phyloP scores from a whole-genome alignment of 257 asterid genomes.

The Gentiana straminea region DNA sequence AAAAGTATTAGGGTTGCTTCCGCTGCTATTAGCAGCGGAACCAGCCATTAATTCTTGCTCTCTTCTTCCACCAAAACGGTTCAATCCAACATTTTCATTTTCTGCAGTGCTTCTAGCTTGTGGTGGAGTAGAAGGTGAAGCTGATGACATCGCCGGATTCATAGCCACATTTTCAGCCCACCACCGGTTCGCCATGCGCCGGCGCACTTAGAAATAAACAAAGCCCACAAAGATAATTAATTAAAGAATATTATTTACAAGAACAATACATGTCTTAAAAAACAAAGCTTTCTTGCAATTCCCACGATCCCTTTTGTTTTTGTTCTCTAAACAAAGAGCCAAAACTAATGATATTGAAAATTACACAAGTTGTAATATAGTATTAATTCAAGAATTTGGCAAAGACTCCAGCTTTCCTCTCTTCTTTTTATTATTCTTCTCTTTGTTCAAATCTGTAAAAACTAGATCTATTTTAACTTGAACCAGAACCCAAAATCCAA shows the following conservation, averaged over 20 bases:
- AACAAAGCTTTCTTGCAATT: not conserved
- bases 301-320: not conserved
- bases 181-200: slow-evolving; percentile 61
- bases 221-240: slow-evolving; percentile 1
- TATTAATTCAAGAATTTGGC: not conserved
- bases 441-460: slow-evolving; percentile 6
- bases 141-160: slow-evolving; percentile 36
- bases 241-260: not conserved
- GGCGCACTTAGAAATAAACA: slow-evolving; percentile 10
- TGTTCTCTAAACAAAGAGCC: slow-evolving; percentile 12
- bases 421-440: not conserved
- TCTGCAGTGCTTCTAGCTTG: slow-evolving; percentile 24
- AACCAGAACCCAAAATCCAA: slow-evolving; percentile 4
- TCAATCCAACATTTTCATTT: slow-evolving; percentile 24
- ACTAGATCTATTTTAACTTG: too few species aligned
- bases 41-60: slow-evolving; percentile 26
- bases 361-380: slow-evolving; percentile 3
- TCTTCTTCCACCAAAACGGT: slow-evolving; percentile 13
- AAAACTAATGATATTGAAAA: slow-evolving; percentile 16
- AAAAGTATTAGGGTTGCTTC: slow-evolving; percentile 22
- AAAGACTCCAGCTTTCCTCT: not conserved
- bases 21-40: slow-evolving; percentile 21
- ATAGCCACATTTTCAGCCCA: slow-evolving; percentile 58
- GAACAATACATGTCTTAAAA: not conserved
- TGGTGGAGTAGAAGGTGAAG: slow-evolving; percentile 24